Conservation (phyloP, 495 filamentous ascomycete species). For the Friedmanniomyces simplex region DNA sequence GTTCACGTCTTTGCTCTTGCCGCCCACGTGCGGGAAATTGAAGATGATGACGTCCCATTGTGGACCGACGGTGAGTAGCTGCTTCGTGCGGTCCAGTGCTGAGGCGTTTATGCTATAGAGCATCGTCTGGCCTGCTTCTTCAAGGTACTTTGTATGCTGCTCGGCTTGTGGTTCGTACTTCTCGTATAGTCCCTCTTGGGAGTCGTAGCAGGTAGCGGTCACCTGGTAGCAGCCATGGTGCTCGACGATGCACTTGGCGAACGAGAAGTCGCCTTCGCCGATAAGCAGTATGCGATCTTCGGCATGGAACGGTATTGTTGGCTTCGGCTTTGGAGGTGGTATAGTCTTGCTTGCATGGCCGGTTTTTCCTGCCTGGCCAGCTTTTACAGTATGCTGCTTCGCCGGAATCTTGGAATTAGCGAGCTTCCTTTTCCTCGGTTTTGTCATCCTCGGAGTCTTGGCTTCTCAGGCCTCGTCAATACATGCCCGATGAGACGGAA, state of each 20-base stretch:
- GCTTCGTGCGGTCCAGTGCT: constrained; percentile 46
- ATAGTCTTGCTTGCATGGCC: neutral
- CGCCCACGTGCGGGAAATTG: constrained; percentile 95
- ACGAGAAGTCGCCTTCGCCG: constrained; percentile 93
- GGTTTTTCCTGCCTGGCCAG: neutral
- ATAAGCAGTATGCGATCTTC: constrained; percentile 68
- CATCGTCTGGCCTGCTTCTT: constrained; percentile 38
- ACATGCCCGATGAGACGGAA: too few species aligned
- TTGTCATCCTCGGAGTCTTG: constrained; percentile 1
- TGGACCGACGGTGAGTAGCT: constrained; percentile 17
- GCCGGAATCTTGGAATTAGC: neutral
- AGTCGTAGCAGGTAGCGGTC: constrained; percentile 55
- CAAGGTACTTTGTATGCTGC: constrained; percentile 47
- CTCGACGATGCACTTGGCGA: constrained; percentile 61
- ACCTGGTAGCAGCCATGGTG: constrained; percentile 60
- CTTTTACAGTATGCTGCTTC: neutral
- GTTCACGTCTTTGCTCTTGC: constrained; percentile 83
- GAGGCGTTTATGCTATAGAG: constrained; percentile 66
- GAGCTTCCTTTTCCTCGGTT: constrained; percentile 5
- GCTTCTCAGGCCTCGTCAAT: too few species aligned
- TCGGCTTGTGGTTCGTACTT: constrained; percentile 64
- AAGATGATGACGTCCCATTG: constrained; percentile 71
- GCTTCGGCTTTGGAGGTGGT: constrained; percentile 15
- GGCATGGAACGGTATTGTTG: constrained; percentile 64
- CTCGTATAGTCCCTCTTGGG: constrained; percentile 37